Conservation (phyloP, 2,329 filamentous ascomycete genomes). For the Talaromyces sp. region DNA sequence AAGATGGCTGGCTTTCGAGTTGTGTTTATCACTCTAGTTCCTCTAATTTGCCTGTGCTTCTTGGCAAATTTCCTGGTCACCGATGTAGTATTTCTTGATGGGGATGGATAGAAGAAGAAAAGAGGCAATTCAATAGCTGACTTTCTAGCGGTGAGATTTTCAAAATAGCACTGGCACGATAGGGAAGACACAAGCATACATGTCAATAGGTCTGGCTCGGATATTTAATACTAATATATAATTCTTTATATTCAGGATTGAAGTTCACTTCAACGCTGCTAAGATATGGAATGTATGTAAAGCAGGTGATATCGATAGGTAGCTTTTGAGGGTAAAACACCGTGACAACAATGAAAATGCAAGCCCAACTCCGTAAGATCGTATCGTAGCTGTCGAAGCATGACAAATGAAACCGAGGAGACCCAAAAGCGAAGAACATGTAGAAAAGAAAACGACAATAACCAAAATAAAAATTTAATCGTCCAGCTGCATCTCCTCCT, state of each 20-base stretch:
- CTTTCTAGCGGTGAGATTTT: too few species aligned
- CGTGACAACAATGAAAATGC: constrained; percentile 27
- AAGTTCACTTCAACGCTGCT: constrained; percentile 2
- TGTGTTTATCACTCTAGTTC: constrained; percentile 9
- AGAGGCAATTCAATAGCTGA: not conserved
- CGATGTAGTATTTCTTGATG: not conserved
- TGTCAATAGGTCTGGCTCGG: not conserved
- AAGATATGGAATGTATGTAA: constrained; percentile 10
- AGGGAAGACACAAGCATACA: not conserved
- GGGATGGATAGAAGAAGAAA: not conserved
- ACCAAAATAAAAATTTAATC: constrained; percentile 30
- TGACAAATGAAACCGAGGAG: constrained; percentile 14
- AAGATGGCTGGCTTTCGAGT: constrained; percentile 10
- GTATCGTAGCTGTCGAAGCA: constrained; percentile 29
- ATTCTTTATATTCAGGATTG: not conserved
- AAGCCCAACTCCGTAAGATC: constrained; percentile 32
- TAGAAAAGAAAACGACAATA: constrained; percentile 14
- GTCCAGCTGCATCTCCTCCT: constrained; percentile 53
- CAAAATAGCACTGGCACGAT: not conserved
- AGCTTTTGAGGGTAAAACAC: constrained; percentile 29
- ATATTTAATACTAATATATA: not conserved
- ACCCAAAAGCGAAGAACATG: constrained; percentile 19
- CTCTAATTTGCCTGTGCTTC: constrained; percentile 7
- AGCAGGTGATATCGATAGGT: constrained; percentile 30
- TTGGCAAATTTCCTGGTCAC: constrained; percentile 5